Evolutionary conservation across 2,329 filamentous ascomycete genomes (phyloP), one percentile per base, ranked within the genome.

Genomic region (Botryotinia globosa): DNA sequence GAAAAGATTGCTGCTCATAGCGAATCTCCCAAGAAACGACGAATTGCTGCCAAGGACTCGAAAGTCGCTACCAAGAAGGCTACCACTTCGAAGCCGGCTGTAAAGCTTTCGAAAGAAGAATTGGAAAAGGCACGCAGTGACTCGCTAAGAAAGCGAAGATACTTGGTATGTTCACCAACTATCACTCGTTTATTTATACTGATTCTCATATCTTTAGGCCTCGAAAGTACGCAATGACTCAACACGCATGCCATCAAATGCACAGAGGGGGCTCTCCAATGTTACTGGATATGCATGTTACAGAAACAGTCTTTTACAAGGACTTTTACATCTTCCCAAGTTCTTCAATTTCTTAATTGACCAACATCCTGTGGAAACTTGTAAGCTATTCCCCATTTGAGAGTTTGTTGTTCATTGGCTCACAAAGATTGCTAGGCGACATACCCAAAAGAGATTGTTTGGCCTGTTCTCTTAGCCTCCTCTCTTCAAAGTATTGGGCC

Each of bases 291-390:
- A 68, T 44, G 66, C 79, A 4, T 82, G 81, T 71, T 82, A 82
- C 72, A 75, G 80, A 37, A 77, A 79, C 66, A 77, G 77, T 56
- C 72, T 81, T 1, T 59, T 82, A 12, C 81, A 82, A 74, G 78
- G 79, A 3, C 73, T 82, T 14, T 63, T 82, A 9, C 81, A 82
- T 72, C 64, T 77, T 7, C 80, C 81, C 2, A 77, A 77, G 25
- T 74, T 82, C 56, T 77, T 80, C 34, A 78, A 79, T 42, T 82
- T 78, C 75, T 71, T 81, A 3, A 66, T 75, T n/a, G 68, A 77
- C 14, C 72, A 76, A 39, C 78, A 79, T 63, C 67, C 69, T 12
- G 76, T 74, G 29, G 73, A 77, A 22, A 32, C 75, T 48, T 81
- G 80, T 69, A 66, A 76, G 25, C 48, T 45, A 48, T 25, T 1